A percentile compares a stretch with the other conserved stretches of the same genome.
Conservation (phyloP, 805 yeast genomes). For the Brettanomyces sp. region DNA sequence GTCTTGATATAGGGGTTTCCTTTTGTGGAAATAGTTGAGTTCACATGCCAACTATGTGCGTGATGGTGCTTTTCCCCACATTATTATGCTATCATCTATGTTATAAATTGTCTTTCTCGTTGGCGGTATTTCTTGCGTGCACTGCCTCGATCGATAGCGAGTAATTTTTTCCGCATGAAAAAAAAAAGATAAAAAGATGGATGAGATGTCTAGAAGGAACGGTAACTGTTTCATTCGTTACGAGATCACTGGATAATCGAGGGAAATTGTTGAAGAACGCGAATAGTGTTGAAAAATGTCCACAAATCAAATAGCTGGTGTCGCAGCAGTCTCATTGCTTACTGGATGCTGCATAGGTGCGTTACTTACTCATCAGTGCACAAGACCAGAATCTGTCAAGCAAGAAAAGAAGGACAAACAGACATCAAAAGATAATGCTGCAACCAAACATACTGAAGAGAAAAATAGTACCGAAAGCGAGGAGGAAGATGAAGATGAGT, state of each 20-base stretch:
- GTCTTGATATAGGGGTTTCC: neutral
- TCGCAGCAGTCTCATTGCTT: conserved; percentile 18
- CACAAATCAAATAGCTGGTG: conserved; percentile 5
- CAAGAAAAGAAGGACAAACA: too few species aligned
- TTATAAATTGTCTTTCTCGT: neutral
- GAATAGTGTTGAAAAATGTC: neutral
- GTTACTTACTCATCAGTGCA: conserved; percentile 6
- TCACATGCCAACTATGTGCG: neutral
- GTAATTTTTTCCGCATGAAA: too few species aligned
- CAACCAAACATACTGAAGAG: too few species aligned
- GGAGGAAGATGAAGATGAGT: conserved; percentile 19
- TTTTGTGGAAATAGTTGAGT: neutral
- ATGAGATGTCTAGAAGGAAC: too few species aligned
- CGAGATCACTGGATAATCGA: too few species aligned
- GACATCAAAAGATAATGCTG: too few species aligned
- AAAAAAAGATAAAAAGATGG: too few species aligned
- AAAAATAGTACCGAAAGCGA: neutral
- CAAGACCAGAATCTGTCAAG: too few species aligned
- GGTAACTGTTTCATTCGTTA: too few species aligned
- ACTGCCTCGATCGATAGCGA: too few species aligned
- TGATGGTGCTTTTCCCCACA: neutral
- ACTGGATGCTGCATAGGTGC: conserved; percentile 24
- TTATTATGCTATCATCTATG: neutral
- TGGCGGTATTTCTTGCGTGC: too few species aligned
- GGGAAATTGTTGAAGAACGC: too few species aligned